Base-by-base conservation (phyloP, 805 yeast genomes). In the Yamadazyma philogaea region DNA sequence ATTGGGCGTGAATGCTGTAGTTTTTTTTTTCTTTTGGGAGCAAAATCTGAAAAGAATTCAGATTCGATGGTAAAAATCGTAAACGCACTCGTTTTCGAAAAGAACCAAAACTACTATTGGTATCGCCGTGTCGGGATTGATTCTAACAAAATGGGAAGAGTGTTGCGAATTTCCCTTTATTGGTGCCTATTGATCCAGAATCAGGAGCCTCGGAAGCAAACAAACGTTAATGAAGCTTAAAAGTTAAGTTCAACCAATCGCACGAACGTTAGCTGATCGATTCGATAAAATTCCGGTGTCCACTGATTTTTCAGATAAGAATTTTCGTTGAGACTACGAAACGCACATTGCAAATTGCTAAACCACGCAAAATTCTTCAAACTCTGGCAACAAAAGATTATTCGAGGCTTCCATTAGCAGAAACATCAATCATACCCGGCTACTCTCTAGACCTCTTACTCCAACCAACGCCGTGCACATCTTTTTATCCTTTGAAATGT, bases 291-390 rank as follows among this genome's bases (percentile, higher is more conserved):
- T 30, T 34, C 37, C 30, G 37, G 37, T 15, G 15, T 26, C 30
- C 39, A 18, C 24, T 40, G 43, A 40, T 40, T 40, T 40, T 40
- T 18, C 34, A 40, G 43, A 40, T 40, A 40, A 38, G 30, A 28
- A n/a, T 24, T 24, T 4, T 4, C 8, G 12, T 24, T n/a, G 28
- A n/a, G 3, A 24, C 28, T 7, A 7, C 28, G 28, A 7, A 24
- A 24, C 10, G 12, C 12, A n/a, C 28, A 24, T n/a, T 24, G 12
- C 28, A 4, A 24, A n/a, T 24, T 7, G 5, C n/a, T n/a, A n/a
- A n/a, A n/a, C n/a, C n/a, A n/a, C n/a, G n/a, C n/a, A n/a, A n/a
- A n/a, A n/a, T n/a, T n/a, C n/a, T n/a, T n/a, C n/a, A n/a, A n/a
- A n/a, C n/a, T n/a, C n/a, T n/a, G n/a, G n/a, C n/a, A n/a, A n/a